Conservation (phyloP, 176 grass and related monocot genomes). For the Phyllostachys edulis region DNA sequence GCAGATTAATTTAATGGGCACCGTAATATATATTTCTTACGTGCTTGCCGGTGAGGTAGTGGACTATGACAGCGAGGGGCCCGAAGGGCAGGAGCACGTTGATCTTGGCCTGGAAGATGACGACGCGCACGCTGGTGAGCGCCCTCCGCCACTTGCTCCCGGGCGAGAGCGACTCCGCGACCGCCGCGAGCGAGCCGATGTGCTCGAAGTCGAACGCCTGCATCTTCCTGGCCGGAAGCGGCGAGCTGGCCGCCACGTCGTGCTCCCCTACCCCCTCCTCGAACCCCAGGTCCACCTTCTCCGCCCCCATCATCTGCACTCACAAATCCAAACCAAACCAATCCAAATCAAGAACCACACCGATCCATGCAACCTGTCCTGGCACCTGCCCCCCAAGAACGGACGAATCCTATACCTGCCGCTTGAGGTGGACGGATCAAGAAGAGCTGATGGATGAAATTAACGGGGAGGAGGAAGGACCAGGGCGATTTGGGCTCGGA, state of each 20-base stretch:
- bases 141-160: constrained; percentile 60
- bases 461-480: not conserved
- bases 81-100: constrained; percentile 92
- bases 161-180: constrained; percentile 64
- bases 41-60: constrained; percentile 78
- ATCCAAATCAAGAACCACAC: not conserved
- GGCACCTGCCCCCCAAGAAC: not conserved
- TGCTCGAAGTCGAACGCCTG: constrained; percentile 82
- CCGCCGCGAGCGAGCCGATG: constrained; percentile 75
- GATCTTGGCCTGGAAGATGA: constrained; percentile 90
- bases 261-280: constrained; percentile 41
- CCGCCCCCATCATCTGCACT: constrained; percentile 65
- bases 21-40: constrained; percentile 35
- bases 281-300: constrained; percentile 58
- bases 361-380: not conserved
- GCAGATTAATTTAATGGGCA: not conserved
- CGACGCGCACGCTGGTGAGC: constrained; percentile 68
- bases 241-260: constrained; percentile 25
- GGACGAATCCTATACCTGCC: constrained; percentile 20
- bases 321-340: not conserved
- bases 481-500: not conserved
- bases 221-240: constrained; percentile 57
- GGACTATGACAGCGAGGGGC: constrained; percentile 83
- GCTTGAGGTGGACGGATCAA: not conserved
- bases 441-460: not conserved